Evolutionary conservation across 768 basidiomycete species (phyloP), one percentile per base, ranked within the genome.

Genomic region (Hortiboletus campestris): DNA sequence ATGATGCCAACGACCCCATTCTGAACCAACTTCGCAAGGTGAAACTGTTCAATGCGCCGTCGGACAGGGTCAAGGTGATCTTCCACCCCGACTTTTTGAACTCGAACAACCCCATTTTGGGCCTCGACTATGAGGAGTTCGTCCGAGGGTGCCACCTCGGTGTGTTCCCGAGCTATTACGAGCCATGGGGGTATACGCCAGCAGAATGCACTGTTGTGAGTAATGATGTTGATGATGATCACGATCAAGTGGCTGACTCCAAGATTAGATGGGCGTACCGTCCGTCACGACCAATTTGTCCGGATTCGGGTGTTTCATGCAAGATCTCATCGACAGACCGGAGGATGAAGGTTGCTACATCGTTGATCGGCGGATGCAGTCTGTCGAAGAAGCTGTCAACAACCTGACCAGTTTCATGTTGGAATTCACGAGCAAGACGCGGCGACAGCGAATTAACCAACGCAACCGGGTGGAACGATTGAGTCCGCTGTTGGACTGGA

Each of bases 21-120:
- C 74, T 99, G 45, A 97, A 88, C 74, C 96, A 98, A 68, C 89
- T 99, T 59, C 86, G 97, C 17, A 84, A 92, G 25, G 94, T 98
- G 31, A 87, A 91, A 68, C 78, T 99, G 38, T 99, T 98, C 83
- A 99, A 99, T 73, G 75, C 82, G 20, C 72, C 80, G n/a, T 63
- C 78, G 25, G 97, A 99, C 70, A 86, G 97, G 49, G 97, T 98
- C 72, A 99, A 99, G 76, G 82, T 99, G 68, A 81, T 98, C 42
- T 98, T 98, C 82, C 96, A 98, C 73, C 96, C 96, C 1, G 96
- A 98, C 72, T 99, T 99, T 76, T 73, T 99, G 68, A 98, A 96
- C 74, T 87, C 92, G 57, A 98, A 95, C 75, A 98, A 98, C 75
- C 97, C 97, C 0, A 97, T 98, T 51, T 76, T 99, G 19, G 95